Evolutionary conservation across 129 eudicot genomes (phyloP).

Genomic region (Rutidosis leptorrhynchoides): DNA sequence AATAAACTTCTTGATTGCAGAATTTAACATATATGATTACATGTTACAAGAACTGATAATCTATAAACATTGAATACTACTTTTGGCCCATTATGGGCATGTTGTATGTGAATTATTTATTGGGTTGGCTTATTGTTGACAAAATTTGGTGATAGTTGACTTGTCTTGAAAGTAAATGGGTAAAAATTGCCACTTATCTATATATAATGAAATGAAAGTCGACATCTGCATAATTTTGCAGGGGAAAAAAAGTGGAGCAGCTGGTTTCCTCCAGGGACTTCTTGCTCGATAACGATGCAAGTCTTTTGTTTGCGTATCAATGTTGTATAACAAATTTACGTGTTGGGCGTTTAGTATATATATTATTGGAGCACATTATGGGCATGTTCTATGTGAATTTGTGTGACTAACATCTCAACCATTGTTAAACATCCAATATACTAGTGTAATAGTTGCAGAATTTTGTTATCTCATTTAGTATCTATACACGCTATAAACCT

Average conservation of each 20-base stretch:
- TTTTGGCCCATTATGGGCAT: too few species aligned
- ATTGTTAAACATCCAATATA: neutral
- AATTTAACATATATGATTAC: too few species aligned
- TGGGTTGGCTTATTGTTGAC: neutral
- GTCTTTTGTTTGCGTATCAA: neutral
- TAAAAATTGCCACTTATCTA: neutral
- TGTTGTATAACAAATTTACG: conserved; percentile 1
- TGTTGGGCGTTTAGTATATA: conserved; percentile 9
- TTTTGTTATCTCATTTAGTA: too few species aligned
- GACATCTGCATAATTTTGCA: conserved; percentile 24
- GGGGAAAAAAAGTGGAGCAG: conserved; percentile 58
- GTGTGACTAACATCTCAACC: too few species aligned
- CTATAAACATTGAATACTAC: too few species aligned
- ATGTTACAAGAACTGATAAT: too few species aligned
- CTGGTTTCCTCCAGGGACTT: conserved; percentile 58
- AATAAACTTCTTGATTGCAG: neutral
- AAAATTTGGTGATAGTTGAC: neutral
- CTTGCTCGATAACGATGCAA: conserved; percentile 44
- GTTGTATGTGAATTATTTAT: too few species aligned
- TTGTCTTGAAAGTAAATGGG: neutral
- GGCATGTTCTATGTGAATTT: too few species aligned
- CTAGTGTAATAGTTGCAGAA: neutral
- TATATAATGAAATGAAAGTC: conserved; percentile 1
- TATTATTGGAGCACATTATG: neutral
- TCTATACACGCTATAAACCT: too few species aligned